phyloP scores from a whole-genome alignment of 768 basidiomycete genomes.

The Mycena leptocephala region DNA sequence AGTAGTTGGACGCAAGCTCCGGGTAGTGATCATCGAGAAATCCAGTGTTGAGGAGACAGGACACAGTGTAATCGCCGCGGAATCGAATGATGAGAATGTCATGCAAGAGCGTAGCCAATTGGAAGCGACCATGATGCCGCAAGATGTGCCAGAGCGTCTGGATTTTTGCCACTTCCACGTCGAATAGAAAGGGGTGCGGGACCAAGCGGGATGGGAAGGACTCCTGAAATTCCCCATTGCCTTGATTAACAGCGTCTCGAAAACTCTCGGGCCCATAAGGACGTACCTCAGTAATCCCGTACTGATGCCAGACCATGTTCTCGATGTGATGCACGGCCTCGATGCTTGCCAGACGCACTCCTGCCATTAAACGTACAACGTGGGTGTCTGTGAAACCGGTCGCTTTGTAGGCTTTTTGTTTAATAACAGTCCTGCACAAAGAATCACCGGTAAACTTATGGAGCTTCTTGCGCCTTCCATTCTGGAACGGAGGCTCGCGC shows the following conservation, averaged over 20 bases:
- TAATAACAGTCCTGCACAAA: neutral
- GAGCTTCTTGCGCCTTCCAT: neutral
- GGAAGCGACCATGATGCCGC: neutral
- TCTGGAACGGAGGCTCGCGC: neutral
- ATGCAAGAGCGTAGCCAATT: no score
- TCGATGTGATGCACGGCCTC: neutral
- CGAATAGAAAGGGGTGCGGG: neutral
- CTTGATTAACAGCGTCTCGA: no score
- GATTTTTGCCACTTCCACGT: neutral
- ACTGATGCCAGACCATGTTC: neutral
- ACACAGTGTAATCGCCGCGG: no score
- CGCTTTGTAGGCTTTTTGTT: neutral
- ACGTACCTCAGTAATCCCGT: neutral
- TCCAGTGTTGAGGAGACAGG: no score
- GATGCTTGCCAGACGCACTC: neutral
- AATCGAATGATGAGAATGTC: no score
- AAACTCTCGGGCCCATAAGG: no score
- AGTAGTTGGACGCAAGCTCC: no score
- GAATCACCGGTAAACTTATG: neutral
- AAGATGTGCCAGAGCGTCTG: neutral
- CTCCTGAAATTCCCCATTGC: no score
- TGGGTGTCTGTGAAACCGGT: neutral
- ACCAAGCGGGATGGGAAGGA: neutral
- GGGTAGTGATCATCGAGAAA: no score
- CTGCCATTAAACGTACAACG: neutral